These are phyloP conservation scores for Lentinula novae-zelandiae DNA, from an alignment of 1,284 basidiomycete genomes.

Conservation along the genomic window DNA sequence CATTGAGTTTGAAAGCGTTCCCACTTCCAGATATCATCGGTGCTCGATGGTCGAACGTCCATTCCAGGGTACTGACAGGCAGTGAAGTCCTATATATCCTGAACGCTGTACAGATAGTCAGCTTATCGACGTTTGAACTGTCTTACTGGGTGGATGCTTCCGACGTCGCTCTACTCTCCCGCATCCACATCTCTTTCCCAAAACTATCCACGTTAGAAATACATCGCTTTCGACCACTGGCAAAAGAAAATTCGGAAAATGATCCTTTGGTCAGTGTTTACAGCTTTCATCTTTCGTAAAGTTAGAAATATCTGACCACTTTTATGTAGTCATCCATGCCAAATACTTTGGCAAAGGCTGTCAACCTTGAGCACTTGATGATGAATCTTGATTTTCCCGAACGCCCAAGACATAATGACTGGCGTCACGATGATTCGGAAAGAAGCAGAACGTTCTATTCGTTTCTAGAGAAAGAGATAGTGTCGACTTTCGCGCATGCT, in stretches of 20 bases:
- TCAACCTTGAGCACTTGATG: slow-evolving; percentile 1
- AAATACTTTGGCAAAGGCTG: background rate
- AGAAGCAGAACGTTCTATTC: background rate
- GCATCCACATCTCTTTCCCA: slow-evolving; percentile 1
- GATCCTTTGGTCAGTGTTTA: slow-evolving; percentile 10
- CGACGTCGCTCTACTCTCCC: slow-evolving; percentile 2
- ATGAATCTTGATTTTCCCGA: slow-evolving; percentile 14
- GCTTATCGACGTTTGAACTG: slow-evolving; percentile 5
- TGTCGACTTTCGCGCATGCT: background rate
- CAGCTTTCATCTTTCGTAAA: background rate
- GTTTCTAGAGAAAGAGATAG: slow-evolving; percentile 4
- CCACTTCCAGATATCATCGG: slow-evolving; percentile 8
- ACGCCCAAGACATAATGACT: slow-evolving; percentile 3
- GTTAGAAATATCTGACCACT: background rate
- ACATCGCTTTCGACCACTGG: slow-evolving; percentile 9
- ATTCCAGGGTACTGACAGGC: slow-evolving; percentile 5
- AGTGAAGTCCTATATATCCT: slow-evolving; percentile 5
- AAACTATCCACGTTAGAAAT: slow-evolving; percentile 6
- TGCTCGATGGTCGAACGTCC: slow-evolving; percentile 3
- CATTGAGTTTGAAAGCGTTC: slow-evolving; percentile 8
- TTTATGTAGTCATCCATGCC: slow-evolving; percentile 5
- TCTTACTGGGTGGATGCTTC: slow-evolving; percentile 3
- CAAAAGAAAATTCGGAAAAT: background rate
- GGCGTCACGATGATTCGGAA: background rate
- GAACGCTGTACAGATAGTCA: slow-evolving; percentile 1